A percentile compares a stretch with the other conserved stretches of the same genome.
phyloP scores from a whole-genome alignment of 257 asterid genomes.

The Nicotiana tabacum region DNA sequence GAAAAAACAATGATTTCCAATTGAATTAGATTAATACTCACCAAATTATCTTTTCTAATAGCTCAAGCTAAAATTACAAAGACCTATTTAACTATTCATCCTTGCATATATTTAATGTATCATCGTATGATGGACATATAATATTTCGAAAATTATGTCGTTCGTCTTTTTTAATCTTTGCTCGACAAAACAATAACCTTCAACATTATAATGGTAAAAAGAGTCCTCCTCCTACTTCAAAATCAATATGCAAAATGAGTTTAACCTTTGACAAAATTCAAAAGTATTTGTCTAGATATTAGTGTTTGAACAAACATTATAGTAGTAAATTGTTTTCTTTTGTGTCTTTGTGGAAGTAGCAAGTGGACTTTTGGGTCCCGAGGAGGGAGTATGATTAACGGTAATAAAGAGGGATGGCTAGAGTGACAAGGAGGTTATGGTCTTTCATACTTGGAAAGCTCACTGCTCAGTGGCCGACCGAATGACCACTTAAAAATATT shows the following conservation, averaged over 20 bases:
- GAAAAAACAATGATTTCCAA: too few relatives aligned
- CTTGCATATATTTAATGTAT: too few relatives aligned
- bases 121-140: too few relatives aligned
- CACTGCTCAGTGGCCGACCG: constrained; percentile 23
- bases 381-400: constrained; percentile 2
- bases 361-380: neutral
- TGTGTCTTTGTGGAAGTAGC: neutral
- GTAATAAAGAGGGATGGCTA: constrained; percentile 8
- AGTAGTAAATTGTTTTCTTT: neutral
- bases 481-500: neutral
- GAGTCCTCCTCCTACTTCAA: neutral
- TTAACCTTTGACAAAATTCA: neutral
- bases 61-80: neutral
- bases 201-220: neutral
- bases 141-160: too few relatives aligned
- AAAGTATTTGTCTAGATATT: neutral
- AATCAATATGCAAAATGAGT: neutral
- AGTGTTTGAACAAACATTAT: neutral
- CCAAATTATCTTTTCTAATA: too few relatives aligned
- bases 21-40: too few relatives aligned
- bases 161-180: neutral
- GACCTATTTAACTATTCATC: too few relatives aligned
- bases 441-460: neutral
- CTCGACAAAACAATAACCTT: too few relatives aligned
- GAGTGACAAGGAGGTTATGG: neutral